Conservation (phyloP, 352 stramenopile genomes). For the Globisporangium barbulae region DNA sequence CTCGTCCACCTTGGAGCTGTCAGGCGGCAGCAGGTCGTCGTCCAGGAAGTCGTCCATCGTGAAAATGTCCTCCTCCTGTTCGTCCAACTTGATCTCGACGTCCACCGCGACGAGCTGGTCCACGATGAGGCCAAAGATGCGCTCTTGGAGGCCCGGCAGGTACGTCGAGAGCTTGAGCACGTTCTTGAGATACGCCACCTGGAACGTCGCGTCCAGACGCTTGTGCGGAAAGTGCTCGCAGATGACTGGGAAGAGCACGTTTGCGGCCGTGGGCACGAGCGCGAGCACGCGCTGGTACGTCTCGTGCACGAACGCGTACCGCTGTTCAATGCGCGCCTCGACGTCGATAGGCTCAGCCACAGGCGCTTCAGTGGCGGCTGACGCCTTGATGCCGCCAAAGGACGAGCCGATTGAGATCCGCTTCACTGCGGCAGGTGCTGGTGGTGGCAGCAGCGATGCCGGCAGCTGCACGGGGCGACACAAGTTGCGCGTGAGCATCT, state of each 20-base stretch:
- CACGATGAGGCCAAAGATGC: slow-evolving; percentile 80
- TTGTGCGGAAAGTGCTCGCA: slow-evolving; percentile 84
- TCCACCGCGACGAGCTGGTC: slow-evolving; percentile 85
- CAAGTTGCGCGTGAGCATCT: slow-evolving; percentile 82
- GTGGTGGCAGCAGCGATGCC: slow-evolving; percentile 24
- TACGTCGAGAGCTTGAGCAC: slow-evolving; percentile 68
- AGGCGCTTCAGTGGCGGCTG: slow-evolving; percentile 6
- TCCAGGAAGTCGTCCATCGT: slow-evolving; percentile 82
- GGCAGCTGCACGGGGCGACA: slow-evolving; percentile 49
- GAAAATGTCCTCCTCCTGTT: slow-evolving; percentile 82
- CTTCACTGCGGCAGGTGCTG: slow-evolving; percentile 7
- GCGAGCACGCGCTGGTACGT: slow-evolving; percentile 63
- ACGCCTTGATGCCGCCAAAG: slow-evolving; percentile 22
- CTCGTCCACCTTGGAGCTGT: slow-evolving; percentile 54
- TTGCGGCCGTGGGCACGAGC: slow-evolving; percentile 71
- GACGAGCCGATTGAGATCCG: slow-evolving; percentile 47
- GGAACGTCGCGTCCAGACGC: slow-evolving; percentile 57
- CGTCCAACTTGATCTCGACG: slow-evolving; percentile 88
- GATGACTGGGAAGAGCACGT: slow-evolving; percentile 73
- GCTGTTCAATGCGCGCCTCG: slow-evolving; percentile 50
- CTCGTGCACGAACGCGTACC: slow-evolving; percentile 58
- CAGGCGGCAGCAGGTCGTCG: slow-evolving; percentile 64
- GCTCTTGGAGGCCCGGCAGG: slow-evolving; percentile 66
- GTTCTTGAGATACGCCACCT: slow-evolving; percentile 73
- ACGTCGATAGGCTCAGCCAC: slow-evolving; percentile 26